Evolutionary conservation across 164 flowering plant species (phyloP), one percentile per base, ranked within the genome.

Genomic region (Magnolia kwangsiensis): DNA sequence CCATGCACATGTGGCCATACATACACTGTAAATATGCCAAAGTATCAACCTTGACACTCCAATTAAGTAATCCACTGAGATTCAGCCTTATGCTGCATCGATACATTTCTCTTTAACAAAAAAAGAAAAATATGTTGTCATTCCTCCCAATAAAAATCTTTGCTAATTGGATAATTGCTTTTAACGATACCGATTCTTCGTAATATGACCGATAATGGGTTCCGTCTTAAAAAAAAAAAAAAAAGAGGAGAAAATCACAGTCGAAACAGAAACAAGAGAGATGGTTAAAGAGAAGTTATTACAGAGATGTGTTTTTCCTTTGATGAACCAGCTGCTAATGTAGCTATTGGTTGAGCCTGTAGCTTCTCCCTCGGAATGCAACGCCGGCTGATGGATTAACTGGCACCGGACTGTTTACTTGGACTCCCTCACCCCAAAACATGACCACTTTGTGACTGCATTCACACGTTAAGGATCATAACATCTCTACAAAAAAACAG

Each of bases 401-500:
- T 78, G 78, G 83, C 67, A 84, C 86, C 6, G 87, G 88, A 27
- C 80, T 64, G 72, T 84, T 84, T 3, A 86, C 69, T 77, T 87
- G 90, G 67, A 61, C 70, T n/a, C 88, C 89, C 49, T 83, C 63
- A 7, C 89, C 88, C 90, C 88, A 88, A 7, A 19, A 74, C 70
- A 81, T 83, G 9, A 88, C 89, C 51, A 88, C 8, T 80, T 87
- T 89, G 80, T 89, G 89, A 51, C 90, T 89, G 69, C 37, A 55
- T n/a, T 27, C 29, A 67, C 16, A 65, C 27, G 68, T 55, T 50
- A 78, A 63, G 74, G 72, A n/a, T 16, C 24, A 50, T 16, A 78
- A 67, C 73, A 45, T 45, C 31, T 71, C 50, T 9, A 4, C 51
- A 50, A 50, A 65, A 65, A 67, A 2, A 11, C 61, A 55, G 8